Conservation (phyloP, 352 stramenopile species). For the Phytophthora colocasiae region DNA sequence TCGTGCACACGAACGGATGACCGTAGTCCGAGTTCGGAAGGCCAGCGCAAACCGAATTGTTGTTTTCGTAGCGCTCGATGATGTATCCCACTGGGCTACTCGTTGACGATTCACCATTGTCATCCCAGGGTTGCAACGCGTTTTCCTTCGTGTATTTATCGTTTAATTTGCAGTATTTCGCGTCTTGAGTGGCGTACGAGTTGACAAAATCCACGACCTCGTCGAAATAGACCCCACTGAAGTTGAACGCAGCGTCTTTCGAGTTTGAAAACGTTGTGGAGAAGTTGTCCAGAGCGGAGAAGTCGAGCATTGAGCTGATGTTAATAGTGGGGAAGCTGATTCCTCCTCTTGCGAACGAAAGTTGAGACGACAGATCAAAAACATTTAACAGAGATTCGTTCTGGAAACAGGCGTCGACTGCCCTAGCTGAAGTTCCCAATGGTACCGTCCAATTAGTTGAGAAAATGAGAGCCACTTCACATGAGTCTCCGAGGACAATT, state of each 20-base stretch:
- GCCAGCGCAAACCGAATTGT: conserved; percentile 5
- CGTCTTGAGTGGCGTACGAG: conserved; percentile 30
- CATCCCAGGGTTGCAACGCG: conserved; percentile 47
- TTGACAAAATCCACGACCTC: conserved; percentile 40
- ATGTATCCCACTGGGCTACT: conserved; percentile 18
- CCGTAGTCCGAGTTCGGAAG: conserved; percentile 18
- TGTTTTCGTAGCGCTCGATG: conserved; percentile 11
- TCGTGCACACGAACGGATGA: conserved; percentile 18
- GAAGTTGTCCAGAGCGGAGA: conserved; percentile 54
- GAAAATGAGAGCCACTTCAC: conserved; percentile 56
- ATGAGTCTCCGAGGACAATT: conserved; percentile 64
- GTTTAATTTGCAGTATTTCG: conserved; percentile 20
- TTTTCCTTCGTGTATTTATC: conserved; percentile 42
- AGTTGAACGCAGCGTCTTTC: conserved; percentile 35
- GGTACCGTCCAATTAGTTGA: conserved; percentile 58
- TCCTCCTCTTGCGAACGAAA: conserved; percentile 59
- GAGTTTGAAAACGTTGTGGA: conserved; percentile 30
- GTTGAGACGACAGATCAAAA: conserved; percentile 52
- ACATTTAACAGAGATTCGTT: conserved; percentile 65
- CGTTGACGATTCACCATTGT: conserved; percentile 17
- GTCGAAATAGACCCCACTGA: conserved; percentile 28
- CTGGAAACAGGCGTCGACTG: conserved; percentile 64
- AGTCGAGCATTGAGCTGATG: conserved; percentile 47
- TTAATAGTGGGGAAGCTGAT: conserved; percentile 56
- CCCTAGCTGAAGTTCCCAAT: conserved; percentile 48